A percentile compares a stretch with the other conserved stretches of the same genome.
Evolutionary conservation across 2,329 filamentous ascomycete species (phyloP).

Genomic region (Fusarium citri): DNA sequence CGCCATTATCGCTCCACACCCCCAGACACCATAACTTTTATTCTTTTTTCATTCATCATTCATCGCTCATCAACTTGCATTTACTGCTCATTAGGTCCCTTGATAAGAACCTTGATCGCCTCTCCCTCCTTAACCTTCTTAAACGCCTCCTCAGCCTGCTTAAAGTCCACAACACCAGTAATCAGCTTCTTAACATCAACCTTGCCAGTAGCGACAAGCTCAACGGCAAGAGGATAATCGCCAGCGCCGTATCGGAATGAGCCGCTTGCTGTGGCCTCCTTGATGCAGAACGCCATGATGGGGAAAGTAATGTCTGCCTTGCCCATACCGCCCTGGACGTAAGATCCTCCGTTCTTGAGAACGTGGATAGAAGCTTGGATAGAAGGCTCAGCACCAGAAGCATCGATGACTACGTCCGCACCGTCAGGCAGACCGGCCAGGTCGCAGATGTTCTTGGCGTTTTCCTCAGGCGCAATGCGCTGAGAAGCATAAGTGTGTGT

Average conservation of each 20-base stretch:
- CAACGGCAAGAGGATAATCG: slow-evolving; percentile 86
- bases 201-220: slow-evolving; percentile 77
- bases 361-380: slow-evolving; percentile 81
- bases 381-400: slow-evolving; percentile 80
- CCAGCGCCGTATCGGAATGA: slow-evolving; percentile 91
- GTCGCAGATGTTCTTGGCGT: slow-evolving; percentile 75
- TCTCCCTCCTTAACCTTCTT: slow-evolving; percentile 86
- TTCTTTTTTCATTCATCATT: slow-evolving; percentile 17
- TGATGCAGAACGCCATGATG: slow-evolving; percentile 88
- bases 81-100: slow-evolving; percentile 71
- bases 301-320: slow-evolving; percentile 89
- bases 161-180: slow-evolving; percentile 80
- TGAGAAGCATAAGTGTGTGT: slow-evolving; percentile 77
- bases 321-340: slow-evolving; percentile 92
- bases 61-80: slow-evolving; percentile 5
- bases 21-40: slow-evolving; percentile 14
- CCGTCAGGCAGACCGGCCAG: slow-evolving; percentile 73
- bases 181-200: slow-evolving; percentile 87
- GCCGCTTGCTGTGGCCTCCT: slow-evolving; percentile 88
- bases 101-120: slow-evolving; percentile 77
- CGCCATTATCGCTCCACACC: slow-evolving; percentile 4
- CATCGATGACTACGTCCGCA: slow-evolving; percentile 84
- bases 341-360: slow-evolving; percentile 77
- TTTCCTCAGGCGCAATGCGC: slow-evolving; percentile 74
- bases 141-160: slow-evolving; percentile 87